These are phyloP conservation scores for Annona squamosa DNA, from an alignment of 164 flowering plant species.

Conservation along the genomic window DNA sequence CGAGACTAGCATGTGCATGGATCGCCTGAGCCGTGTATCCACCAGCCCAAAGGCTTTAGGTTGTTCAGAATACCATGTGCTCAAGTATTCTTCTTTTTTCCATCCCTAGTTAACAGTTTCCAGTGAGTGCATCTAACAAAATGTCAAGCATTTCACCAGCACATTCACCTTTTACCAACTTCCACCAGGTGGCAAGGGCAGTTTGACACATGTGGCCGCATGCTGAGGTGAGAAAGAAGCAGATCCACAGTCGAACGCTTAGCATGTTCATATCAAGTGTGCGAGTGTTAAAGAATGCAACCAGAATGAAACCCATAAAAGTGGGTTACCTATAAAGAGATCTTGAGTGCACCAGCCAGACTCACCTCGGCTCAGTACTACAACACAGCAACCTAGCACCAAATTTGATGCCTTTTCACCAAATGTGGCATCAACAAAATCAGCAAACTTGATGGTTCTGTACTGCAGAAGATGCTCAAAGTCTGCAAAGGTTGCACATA, in stretches of 20 bases:
- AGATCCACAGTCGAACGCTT: too few relatives aligned
- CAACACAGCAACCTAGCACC: conserved; percentile 67
- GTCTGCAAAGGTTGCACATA: conserved; percentile 48
- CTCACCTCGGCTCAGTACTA: conserved; percentile 62
- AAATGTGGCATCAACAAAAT: conserved; percentile 67
- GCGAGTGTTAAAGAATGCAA: too few relatives aligned
- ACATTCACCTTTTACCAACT: too few relatives aligned
- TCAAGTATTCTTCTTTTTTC: too few relatives aligned
- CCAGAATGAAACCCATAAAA: too few relatives aligned
- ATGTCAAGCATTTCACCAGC: too few relatives aligned
- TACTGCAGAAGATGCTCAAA: conserved; percentile 87
- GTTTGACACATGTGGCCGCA: too few relatives aligned
- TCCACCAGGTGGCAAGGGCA: too few relatives aligned
- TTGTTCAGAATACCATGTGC: background rate
- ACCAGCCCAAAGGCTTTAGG: background rate
- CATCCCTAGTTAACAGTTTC: too few relatives aligned
- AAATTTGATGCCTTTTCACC: conserved; percentile 63
- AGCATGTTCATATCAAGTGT: too few relatives aligned
- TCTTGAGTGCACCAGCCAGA: background rate
- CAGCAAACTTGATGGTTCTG: conserved; percentile 61
- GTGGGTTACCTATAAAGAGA: background rate
- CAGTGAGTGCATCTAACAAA: too few relatives aligned
- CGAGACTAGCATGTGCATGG: background rate
- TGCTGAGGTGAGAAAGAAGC: too few relatives aligned
- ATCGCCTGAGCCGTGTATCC: background rate